Evolutionary conservation across 2,329 filamentous ascomycete genomes (phyloP).

Genomic region (Colletotrichum theobromicola): DNA sequence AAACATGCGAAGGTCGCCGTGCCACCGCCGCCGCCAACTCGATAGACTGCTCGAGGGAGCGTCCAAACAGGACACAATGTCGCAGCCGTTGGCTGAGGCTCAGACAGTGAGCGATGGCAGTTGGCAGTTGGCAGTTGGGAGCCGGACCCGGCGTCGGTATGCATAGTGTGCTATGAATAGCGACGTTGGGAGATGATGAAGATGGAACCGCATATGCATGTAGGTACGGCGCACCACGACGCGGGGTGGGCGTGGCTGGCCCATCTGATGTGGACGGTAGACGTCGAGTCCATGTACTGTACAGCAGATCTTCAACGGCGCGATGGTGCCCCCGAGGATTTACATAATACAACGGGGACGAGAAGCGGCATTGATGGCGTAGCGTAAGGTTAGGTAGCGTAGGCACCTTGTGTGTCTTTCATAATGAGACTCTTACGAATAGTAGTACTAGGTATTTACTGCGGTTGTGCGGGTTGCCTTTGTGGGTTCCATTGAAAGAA

Average conservation of each 20-base stretch:
- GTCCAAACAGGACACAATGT: neutral
- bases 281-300: neutral
- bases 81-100: neutral
- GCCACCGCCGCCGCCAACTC: neutral
- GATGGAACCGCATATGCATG: constrained; percentile 2
- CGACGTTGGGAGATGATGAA: neutral
- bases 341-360: neutral
- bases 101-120: neutral
- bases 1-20: neutral
- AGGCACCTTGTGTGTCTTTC: neutral
- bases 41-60: neutral
- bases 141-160: neutral
- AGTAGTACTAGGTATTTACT: too few species aligned
- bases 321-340: neutral
- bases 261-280: neutral
- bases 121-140: neutral
- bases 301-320: neutral
- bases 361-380: neutral
- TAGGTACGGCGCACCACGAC: neutral
- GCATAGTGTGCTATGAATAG: neutral
- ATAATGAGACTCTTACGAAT: neutral
- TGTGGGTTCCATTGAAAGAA: neutral
- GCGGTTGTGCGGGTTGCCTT: neutral
- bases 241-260: neutral
- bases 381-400: neutral